Percentiles rank a stretch among this genome's conserved stretches.
Evolutionary conservation across 345 rosid species (phyloP).

Genomic region (Arabidopsis thaliana): TAIR10.1 NC_003075.7:17202501-17203000

Average conservation of each 20-base stretch:
- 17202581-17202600: not conserved
- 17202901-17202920: conserved; percentile 20
- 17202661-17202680: conserved; percentile 96
- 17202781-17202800: conserved; percentile 70
- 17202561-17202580: not conserved
- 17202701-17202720: conserved; percentile 63
- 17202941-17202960: conserved; percentile 35
- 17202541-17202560: conserved; percentile 5
- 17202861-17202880: conserved; percentile 99
- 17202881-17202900: conserved; percentile 60
- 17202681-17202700: conserved; percentile 98
- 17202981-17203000: conserved; percentile 3
- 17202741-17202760: not conserved
- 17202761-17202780: conserved; percentile 15
- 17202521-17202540: conserved; percentile 99
- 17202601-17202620: conserved; percentile 47
- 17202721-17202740: not conserved
- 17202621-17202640: conserved; percentile 98
- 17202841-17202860: conserved; percentile 97
- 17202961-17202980: conserved; percentile 28
- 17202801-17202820: conserved; percentile 97
- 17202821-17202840: conserved; percentile 92
- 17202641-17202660: conserved; percentile 96
- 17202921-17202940: conserved; percentile 35
- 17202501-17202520: conserved; percentile 97